phyloP scores from a whole-genome alignment of 2,329 filamentous ascomycete species.

The Cladophialophora yegresii region DNA sequence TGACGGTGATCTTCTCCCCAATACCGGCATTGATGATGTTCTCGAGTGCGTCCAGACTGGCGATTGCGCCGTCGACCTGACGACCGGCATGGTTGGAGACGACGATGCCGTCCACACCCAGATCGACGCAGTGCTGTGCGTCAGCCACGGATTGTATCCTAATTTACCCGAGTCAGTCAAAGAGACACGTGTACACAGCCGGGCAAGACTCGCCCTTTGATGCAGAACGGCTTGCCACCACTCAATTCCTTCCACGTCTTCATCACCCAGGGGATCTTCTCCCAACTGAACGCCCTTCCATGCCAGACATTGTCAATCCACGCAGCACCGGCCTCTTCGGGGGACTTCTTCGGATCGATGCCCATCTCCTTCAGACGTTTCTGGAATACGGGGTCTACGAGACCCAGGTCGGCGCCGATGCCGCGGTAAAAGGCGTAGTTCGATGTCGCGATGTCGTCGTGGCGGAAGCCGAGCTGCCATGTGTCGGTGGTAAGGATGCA shows the following conservation, averaged over 20 bases:
- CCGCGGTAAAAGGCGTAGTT: conserved; percentile 67
- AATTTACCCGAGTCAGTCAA: neutral
- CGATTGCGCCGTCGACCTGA: conserved; percentile 63
- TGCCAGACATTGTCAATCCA: conserved; percentile 70
- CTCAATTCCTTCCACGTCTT: conserved; percentile 58
- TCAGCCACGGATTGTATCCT: conserved; percentile 66
- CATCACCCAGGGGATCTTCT: conserved; percentile 66
- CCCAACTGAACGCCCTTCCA: conserved; percentile 64
- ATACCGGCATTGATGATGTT: conserved; percentile 56
- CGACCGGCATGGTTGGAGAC: conserved; percentile 71
- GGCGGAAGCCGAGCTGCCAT: conserved; percentile 64
- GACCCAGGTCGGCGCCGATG: conserved; percentile 59
- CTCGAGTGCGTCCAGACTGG: conserved; percentile 61
- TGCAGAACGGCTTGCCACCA: conserved; percentile 59
- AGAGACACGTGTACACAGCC: neutral
- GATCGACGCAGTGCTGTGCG: conserved; percentile 60
- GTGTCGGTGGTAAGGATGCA: conserved; percentile 63
- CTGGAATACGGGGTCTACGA: conserved; percentile 62
- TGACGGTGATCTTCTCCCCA: conserved; percentile 55
- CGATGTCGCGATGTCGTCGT: conserved; percentile 57
- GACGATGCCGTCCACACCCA: conserved; percentile 67
- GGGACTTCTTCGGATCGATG: conserved; percentile 56
- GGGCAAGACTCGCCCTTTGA: conserved; percentile 58
- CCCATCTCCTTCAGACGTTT: conserved; percentile 53
- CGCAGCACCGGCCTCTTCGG: conserved; percentile 58